phyloP scores from a whole-genome alignment of 1,139 yeast genomes.

The Protomyces inundatus region DNA sequence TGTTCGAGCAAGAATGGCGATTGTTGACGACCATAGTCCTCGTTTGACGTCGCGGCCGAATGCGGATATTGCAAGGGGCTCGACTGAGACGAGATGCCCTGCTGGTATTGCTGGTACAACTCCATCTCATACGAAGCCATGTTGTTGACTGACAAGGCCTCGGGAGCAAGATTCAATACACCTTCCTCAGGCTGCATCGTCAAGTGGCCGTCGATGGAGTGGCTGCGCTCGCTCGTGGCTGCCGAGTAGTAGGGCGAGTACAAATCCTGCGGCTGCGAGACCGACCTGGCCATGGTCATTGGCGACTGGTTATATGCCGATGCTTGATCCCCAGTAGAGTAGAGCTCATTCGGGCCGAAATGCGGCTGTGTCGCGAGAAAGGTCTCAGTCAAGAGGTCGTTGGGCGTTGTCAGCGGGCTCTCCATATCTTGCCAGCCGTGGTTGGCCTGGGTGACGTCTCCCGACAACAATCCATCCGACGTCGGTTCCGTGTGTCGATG shows the following conservation, averaged over 20 bases:
- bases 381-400: not conserved
- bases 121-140: not conserved
- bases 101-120: not conserved
- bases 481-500: not conserved
- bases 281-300: not conserved
- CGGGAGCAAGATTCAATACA: not conserved
- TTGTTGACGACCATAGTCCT: not conserved
- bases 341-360: not conserved
- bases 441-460: too few relatives aligned
- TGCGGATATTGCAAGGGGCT: not conserved
- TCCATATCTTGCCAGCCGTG: too few relatives aligned
- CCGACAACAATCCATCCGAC: too few relatives aligned
- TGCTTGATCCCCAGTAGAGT: not conserved
- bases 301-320: not conserved
- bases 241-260: not conserved
- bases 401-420: not conserved
- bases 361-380: not conserved
- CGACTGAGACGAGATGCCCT: not conserved
- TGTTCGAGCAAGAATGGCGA: not conserved
- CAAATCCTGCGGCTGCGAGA: not conserved
- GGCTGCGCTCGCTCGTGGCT: not conserved
- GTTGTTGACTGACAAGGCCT: not conserved
- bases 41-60: not conserved
- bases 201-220: not conserved
- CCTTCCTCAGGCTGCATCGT: not conserved